phyloP scores from a whole-genome alignment of 345 rosid genomes.

The Clarkia xantiana region DNA sequence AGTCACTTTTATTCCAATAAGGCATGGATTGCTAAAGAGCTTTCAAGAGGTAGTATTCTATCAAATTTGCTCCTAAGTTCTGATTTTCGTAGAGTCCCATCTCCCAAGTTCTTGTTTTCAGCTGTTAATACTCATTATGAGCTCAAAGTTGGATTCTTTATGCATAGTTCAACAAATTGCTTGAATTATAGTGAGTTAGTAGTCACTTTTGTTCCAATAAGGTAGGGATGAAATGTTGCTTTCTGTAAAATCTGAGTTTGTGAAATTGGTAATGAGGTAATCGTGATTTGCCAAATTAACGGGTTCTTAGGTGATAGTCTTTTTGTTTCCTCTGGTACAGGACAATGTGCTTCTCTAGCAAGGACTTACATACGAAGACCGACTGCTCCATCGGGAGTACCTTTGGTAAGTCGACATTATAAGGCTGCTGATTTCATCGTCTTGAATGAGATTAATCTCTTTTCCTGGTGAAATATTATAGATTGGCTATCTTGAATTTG shows the following conservation, averaged over 20 bases:
- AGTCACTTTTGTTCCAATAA: background rate
- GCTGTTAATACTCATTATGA: background rate
- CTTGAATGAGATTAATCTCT: background rate
- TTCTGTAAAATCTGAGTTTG: too few species aligned
- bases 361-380: conserved; percentile 8
- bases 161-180: too few species aligned
- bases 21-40: conserved; percentile 21
- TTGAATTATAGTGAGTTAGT: too few species aligned
- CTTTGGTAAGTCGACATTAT: conserved; percentile 28
- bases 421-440: background rate
- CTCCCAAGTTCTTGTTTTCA: too few species aligned
- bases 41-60: conserved; percentile 32
- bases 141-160: background rate
- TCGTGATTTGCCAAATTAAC: too few species aligned
- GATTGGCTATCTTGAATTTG: background rate
- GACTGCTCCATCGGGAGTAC: conserved; percentile 15
- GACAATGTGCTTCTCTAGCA: conserved; percentile 13
- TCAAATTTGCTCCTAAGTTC: background rate
- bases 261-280: too few species aligned
- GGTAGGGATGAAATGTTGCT: conserved; percentile 10
- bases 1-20: background rate
- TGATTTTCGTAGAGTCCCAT: background rate
- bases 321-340: conserved; percentile 16
- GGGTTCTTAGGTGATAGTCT: background rate
- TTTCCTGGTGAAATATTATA: background rate